A percentile compares a stretch with the other conserved stretches of the same genome.
phyloP scores from a whole-genome alignment of 1,284 basidiomycete genomes.

The Sanghuangporus sanghuang region DNA sequence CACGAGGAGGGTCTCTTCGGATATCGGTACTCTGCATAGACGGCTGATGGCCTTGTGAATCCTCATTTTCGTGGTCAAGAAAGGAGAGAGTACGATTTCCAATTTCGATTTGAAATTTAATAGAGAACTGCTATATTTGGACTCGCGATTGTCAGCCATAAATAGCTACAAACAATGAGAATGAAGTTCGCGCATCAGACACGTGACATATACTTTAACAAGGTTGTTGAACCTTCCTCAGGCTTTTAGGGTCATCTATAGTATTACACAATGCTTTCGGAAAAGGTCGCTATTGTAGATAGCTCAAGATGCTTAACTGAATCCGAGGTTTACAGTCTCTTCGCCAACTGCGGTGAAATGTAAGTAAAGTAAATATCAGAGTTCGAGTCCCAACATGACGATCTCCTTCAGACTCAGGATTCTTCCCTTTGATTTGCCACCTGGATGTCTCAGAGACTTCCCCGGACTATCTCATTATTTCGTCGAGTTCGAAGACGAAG shows the following conservation, averaged over 20 bases:
- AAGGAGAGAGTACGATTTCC: background rate
- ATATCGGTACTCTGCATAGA: background rate
- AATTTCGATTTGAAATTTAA: too few relatives aligned
- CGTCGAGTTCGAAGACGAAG: background rate
- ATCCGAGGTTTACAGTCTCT: background rate
- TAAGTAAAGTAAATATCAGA: background rate
- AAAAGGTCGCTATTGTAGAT: background rate
- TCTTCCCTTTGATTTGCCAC: background rate
- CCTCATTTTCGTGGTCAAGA: background rate
- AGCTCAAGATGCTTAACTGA: background rate
- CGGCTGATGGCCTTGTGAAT: background rate
- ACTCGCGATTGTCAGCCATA: too few relatives aligned
- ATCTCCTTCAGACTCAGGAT: background rate
- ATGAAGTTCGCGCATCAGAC: too few relatives aligned
- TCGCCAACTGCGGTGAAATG: slow-evolving; percentile 10
- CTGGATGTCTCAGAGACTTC: background rate
- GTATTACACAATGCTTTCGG: background rate
- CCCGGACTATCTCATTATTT: slow-evolving; percentile 4
- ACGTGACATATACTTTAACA: too few relatives aligned
- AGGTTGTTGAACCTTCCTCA: too few relatives aligned
- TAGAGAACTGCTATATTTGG: too few relatives aligned
- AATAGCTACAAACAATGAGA: too few relatives aligned
- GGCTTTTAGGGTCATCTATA: too few relatives aligned
- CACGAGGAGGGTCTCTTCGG: slow-evolving; percentile 10
- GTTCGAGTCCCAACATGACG: background rate